phyloP scores from a whole-genome alignment of 495 filamentous ascomycete genomes.

The Mycothermus thermophilus region DNA sequence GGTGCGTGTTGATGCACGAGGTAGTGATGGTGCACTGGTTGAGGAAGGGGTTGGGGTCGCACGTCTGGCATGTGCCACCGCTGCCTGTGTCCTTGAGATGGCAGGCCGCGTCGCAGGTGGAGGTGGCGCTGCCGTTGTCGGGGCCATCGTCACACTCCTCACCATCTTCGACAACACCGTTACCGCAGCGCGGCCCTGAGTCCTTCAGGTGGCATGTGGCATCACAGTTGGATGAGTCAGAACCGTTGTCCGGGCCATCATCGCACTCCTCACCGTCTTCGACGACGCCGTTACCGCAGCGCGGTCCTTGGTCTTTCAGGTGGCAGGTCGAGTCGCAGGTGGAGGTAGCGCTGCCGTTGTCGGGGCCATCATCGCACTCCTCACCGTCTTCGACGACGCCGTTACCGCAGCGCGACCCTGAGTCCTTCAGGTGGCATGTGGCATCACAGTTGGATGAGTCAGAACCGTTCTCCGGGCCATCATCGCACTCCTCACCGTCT shows the following conservation, averaged over 20 bases:
- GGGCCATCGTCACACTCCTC: constrained; percentile 14
- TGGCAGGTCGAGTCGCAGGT: constrained; percentile 4
- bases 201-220: not conserved
- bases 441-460: constrained; percentile 7
- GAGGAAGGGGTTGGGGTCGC: constrained; percentile 15
- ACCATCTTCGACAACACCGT: constrained; percentile 6
- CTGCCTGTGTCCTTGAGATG: constrained; percentile 1
- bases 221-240: not conserved
- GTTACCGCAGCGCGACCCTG: constrained; percentile 6
- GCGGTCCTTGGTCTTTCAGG: not conserved
- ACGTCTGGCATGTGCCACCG: constrained; percentile 4
- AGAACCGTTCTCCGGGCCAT: constrained; percentile 7
- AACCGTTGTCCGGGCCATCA: constrained; percentile 8
- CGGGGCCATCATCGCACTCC: constrained; percentile 2
- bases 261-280: constrained; percentile 10
- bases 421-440: constrained; percentile 5
- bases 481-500: constrained; percentile 6
- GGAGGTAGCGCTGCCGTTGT: constrained; percentile 5
- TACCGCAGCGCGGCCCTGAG: constrained; percentile 4
- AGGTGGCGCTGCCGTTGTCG: constrained; percentile 8
- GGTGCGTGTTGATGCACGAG: constrained; percentile 8
- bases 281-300: constrained; percentile 5
- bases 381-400: constrained; percentile 7
- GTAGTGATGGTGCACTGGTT: constrained; percentile 17
- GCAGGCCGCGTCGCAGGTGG: constrained; percentile 5